Base-by-base conservation (phyloP, 2,329 filamentous ascomycete genomes). In the Botrytis cinerea region DNA sequence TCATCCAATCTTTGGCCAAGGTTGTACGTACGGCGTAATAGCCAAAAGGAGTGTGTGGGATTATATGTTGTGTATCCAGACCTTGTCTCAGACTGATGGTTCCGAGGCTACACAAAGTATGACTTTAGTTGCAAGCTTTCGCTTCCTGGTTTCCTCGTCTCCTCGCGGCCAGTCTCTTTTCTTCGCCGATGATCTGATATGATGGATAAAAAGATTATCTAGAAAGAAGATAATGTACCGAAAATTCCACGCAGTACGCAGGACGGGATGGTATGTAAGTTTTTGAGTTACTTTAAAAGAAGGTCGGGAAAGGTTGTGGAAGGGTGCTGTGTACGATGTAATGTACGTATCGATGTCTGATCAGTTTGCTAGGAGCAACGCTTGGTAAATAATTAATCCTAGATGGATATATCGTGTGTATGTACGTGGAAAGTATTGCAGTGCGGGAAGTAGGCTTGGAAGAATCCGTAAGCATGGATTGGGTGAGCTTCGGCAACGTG, bases 181-280 rank as follows among this genome's bases (percentile, higher is more conserved):
- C 28, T 43, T 63, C 38, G 38, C 35, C 35, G 25, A 57, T 68
- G 66, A 68, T 68, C 35, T 68, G 66, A 54, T 68, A 54, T 54
- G 64, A 54, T 68, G 46, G 64, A 68, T 40, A n/a, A 16, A 3
- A 54, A 40, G 64, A 68, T 28, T 28, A 54, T 40, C 35, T 68
- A 25, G 25, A 40, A 54, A 25, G 45, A 66, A 68, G 66, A 68
- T 68, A 57, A 68, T 43, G 66, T 68, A 68, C 54, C 66, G 66
- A 68, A 68, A 57, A 43, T 57, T 68, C 66, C 66, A 68, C 66
- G 66, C 66, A 68, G 66, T 32, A 43, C 48, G 66, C 66, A 68
- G 66, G 35, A 43, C 66, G 66, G 48, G 48, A 68, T 57, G 25
- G 66, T 57, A 57, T 54, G 64, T 68, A 68, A 20, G 46, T 28